phyloP scores from a whole-genome alignment of 2,329 filamentous ascomycete genomes.

The Penicillium sp. region DNA sequence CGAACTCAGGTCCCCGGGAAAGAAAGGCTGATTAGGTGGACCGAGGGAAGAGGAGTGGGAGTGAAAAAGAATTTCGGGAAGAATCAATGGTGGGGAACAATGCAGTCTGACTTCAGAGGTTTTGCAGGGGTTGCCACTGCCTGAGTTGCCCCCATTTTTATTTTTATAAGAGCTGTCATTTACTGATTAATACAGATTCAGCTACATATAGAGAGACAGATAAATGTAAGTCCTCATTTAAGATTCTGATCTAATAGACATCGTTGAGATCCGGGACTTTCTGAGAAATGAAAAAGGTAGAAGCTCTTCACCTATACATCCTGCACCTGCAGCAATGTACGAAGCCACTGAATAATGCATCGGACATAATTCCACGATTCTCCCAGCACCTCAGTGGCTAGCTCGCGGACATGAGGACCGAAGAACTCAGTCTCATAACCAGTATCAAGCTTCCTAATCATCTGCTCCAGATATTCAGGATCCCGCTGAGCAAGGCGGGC shows the following conservation, averaged over 20 bases:
- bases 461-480: constrained; percentile 25
- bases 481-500: constrained; percentile 49
- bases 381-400: constrained; percentile 49
- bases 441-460: constrained; percentile 27
- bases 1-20: constrained; percentile 19
- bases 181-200: too few relatives aligned
- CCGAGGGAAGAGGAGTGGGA: constrained; percentile 15
- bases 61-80: constrained; percentile 25
- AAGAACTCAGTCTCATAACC: background rate
- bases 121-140: constrained; percentile 12
- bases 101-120: constrained; percentile 16
- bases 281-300: background rate
- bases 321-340: constrained; percentile 27
- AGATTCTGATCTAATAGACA: too few relatives aligned
- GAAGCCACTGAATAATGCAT: constrained; percentile 35
- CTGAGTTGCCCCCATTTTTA: background rate
- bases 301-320: background rate
- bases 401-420: constrained; percentile 40
- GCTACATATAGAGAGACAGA: too few relatives aligned
- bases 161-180: too few relatives aligned
- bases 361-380: constrained; percentile 23
- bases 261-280: too few relatives aligned
- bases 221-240: too few relatives aligned
- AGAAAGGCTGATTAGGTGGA: constrained; percentile 19
- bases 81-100: constrained; percentile 24